Conservation (phyloP, 345 rosid species). For the Nephelium lappaceum region DNA sequence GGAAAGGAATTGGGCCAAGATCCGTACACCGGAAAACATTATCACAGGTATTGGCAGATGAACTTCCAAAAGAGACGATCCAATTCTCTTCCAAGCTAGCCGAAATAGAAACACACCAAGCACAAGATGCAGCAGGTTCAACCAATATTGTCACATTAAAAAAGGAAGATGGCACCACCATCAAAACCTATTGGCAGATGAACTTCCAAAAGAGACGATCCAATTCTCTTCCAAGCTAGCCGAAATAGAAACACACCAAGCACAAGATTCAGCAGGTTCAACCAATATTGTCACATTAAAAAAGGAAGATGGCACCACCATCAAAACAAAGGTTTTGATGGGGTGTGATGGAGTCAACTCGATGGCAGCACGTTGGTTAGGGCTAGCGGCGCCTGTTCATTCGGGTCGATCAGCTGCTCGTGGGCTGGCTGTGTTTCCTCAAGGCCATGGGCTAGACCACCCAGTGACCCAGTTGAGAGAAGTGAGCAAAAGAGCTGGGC, state of each 20-base stretch:
- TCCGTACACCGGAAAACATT: constrained; percentile 31
- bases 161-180: too few species aligned
- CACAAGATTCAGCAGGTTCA: constrained; percentile 8
- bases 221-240: constrained; percentile 39
- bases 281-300: constrained; percentile 8
- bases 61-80: constrained; percentile 31
- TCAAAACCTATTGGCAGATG: constrained; percentile 42
- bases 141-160: too few species aligned
- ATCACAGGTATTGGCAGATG: constrained; percentile 36
- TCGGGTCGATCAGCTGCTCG: constrained; percentile 37
- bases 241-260: constrained; percentile 20
- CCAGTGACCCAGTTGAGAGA: constrained; percentile 26
- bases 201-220: constrained; percentile 31
- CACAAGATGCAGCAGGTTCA: constrained; percentile 1
- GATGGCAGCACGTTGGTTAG: constrained; percentile 34
- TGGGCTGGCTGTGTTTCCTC: constrained; percentile 29
- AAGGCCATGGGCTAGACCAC: constrained; percentile 32
- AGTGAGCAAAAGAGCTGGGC: constrained; percentile 33
- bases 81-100: constrained; percentile 39
- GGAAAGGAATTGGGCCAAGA: constrained; percentile 15
- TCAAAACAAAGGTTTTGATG: constrained; percentile 43
- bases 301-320: constrained; percentile 34
- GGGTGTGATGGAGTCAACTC: constrained; percentile 47
- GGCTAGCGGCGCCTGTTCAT: constrained; percentile 28
- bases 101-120: constrained; percentile 20